Base-by-base conservation (phyloP, 768 basidiomycete species). In the Xerocomellus dryophilus region DNA sequence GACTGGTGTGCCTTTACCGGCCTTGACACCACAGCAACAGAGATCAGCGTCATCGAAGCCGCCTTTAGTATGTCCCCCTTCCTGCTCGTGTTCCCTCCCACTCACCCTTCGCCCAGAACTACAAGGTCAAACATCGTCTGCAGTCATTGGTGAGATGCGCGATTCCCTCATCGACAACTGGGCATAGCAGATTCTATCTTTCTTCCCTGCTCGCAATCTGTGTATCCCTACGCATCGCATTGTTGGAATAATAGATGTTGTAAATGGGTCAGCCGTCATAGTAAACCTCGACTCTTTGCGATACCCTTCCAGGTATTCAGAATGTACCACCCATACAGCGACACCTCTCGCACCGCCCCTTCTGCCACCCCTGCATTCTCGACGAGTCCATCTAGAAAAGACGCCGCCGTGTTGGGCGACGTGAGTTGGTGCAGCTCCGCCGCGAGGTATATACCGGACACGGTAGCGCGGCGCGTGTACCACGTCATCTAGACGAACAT, bases 1-100 rank as follows among this genome's bases (percentile, higher is more conserved):
- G 97, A 98, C 70, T 98, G 97, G 97, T 93, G 91, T 75, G 97
- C 97, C 10, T 98, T 98, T 74, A 93, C 94, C n/a, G 97, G 97
- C 34, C 79, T 97, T 27, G 97, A 99, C 67, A 98, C 97, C 56
- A 99, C 97, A n/a, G 97, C 97, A 38, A 98, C 96, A 49, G 97
- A 99, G 73, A 93, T 98, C 71, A 91, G 88, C 64, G 96, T 99
- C 36, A 97, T 98, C 63, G 97, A 99, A 71, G 94, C 95, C 25
- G 81, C 93, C 47, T 99, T 99, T 79, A 94, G 94, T 96, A 66
- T 64, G 93, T 84, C 27, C 15, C 36, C 20, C 15, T 35, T 50
- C 46, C 27, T 53, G 47, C 25, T 31, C 23, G 20, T 38, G 17
- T 43, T 50, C 9, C n/a, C n/a, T 38, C 18, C 12, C 21, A 32